These are phyloP conservation scores for Mitragyna speciosa DNA, from an alignment of 257 asterid genomes.

Conservation along the genomic window DNA sequence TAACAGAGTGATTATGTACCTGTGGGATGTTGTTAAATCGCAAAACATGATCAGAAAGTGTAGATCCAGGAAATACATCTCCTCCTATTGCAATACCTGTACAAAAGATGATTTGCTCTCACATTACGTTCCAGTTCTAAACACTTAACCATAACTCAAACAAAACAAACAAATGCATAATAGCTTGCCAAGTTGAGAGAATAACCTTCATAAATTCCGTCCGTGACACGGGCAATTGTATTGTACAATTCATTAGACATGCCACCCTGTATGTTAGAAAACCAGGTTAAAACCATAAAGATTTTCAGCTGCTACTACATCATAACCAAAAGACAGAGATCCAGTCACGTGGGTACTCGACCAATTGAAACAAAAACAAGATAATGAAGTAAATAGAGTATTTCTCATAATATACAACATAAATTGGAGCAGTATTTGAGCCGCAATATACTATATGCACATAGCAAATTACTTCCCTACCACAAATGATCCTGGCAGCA, in stretches of 20 bases:
- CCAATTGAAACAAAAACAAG: not conserved
- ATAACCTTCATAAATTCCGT: conserved; percentile 97
- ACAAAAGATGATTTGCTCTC: conserved; percentile 14
- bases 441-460: not conserved
- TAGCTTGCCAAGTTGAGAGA: conserved; percentile 13
- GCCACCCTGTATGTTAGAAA: conserved; percentile 74
- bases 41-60: conserved; percentile 97
- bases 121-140: conserved; percentile 13
- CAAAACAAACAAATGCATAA: conserved; percentile 8
- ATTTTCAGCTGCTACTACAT: conserved; percentile 9
- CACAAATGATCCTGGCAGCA: not conserved
- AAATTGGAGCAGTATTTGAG: not conserved
- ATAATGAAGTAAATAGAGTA: not conserved
- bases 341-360: not conserved
- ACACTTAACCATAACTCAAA: conserved; percentile 2
- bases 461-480: not conserved
- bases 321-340: not conserved
- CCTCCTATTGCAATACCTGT: conserved; percentile 99
- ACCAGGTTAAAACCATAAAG: conserved; percentile 12
- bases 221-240: conserved; percentile 94
- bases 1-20: conserved; percentile 37
- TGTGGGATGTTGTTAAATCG: conserved; percentile 97
- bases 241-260: conserved; percentile 97
- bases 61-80: conserved; percentile 98
- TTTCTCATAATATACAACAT: not conserved